phyloP scores from a whole-genome alignment of 805 yeast genomes.

The Kregervanrija delftensis region DNA sequence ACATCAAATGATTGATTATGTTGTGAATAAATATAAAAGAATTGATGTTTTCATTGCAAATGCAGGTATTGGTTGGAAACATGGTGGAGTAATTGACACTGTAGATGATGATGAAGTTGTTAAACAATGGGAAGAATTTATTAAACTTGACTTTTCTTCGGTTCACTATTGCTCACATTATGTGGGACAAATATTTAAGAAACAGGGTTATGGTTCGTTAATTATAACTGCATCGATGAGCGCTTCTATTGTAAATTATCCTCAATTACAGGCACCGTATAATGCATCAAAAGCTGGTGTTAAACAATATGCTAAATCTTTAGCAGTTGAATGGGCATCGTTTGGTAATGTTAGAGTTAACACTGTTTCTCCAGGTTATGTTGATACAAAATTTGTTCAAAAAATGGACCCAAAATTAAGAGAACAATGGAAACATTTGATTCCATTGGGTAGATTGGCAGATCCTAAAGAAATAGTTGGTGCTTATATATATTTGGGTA shows the following conservation, averaged over 20 bases:
- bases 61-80: conserved; percentile 69
- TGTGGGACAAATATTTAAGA: conserved; percentile 65
- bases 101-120: conserved; percentile 35
- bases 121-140: conserved; percentile 62
- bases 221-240: conserved; percentile 87
- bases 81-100: conserved; percentile 46
- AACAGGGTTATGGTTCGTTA: conserved; percentile 70
- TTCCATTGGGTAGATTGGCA: conserved; percentile 73
- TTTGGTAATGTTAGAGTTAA: conserved; percentile 58
- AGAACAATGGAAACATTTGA: conserved; percentile 42
- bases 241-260: conserved; percentile 79
- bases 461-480: conserved; percentile 69
- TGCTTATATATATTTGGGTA: conserved; percentile 72
- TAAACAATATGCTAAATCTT: conserved; percentile 64
- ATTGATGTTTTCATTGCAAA: conserved; percentile 37
- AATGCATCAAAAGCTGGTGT: conserved; percentile 85
- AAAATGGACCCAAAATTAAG: conserved; percentile 37
- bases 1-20: conserved; percentile 20
- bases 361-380: conserved; percentile 82
- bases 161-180: conserved; percentile 74
- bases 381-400: conserved; percentile 59
- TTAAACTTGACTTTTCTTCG: conserved; percentile 72
- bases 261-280: conserved; percentile 81
- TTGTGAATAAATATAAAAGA: conserved; percentile 30
- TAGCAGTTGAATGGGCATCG: conserved; percentile 86